Conservation (phyloP, 2,329 filamentous ascomycete genomes). For the Paracamarosporium sp. region DNA sequence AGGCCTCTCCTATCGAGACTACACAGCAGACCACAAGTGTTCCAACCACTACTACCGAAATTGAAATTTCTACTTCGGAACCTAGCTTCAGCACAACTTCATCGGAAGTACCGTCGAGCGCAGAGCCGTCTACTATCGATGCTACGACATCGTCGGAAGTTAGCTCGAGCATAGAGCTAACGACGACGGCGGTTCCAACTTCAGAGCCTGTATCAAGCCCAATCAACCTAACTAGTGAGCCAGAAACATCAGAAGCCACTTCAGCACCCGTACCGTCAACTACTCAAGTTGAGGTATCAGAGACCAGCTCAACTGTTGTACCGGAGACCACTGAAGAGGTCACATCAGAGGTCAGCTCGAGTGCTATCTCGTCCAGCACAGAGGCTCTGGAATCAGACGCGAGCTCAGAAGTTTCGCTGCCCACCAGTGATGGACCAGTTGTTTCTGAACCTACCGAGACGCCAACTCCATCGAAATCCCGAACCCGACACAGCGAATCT, state of each 20-base stretch:
- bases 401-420: not conserved
- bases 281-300: not conserved
- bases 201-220: not conserved
- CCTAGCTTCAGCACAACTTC: not conserved
- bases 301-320: not conserved
- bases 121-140: not conserved
- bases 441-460: not conserved
- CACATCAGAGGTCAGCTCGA: not conserved
- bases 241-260: not conserved
- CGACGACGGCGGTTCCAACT: not conserved
- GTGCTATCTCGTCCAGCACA: not conserved
- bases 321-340: not conserved
- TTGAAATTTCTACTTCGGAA: not conserved
- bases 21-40: not conserved
- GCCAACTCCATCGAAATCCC: not conserved
- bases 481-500: not conserved
- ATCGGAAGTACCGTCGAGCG: not conserved
- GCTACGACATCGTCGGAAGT: not conserved
- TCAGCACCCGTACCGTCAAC: not conserved
- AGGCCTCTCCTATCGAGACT: not conserved
- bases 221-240: not conserved
- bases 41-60: not conserved
- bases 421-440: not conserved
- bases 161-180: not conserved
- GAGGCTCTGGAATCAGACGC: not conserved